These are phyloP conservation scores for Acacia acuminata DNA, from an alignment of 306 rosid genomes.

Conservation along the genomic window DNA sequence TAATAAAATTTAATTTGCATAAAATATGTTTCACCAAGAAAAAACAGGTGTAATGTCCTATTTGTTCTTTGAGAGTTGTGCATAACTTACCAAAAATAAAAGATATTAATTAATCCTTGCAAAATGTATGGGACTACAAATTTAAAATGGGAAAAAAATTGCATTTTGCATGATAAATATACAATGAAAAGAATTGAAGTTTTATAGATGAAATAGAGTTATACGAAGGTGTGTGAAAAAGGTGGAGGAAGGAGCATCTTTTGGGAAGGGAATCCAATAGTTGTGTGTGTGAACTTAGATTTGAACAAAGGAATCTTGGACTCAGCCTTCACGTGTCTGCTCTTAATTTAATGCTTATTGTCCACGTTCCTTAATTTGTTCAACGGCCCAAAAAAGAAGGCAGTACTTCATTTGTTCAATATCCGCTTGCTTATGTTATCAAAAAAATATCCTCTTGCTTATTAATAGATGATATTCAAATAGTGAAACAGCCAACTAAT, in stretches of 20 bases:
- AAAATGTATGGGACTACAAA: not conserved
- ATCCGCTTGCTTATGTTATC: too few relatives aligned
- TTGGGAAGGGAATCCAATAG: not conserved
- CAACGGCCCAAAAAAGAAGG: not conserved
- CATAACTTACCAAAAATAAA: too few relatives aligned
- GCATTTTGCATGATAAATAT: not conserved
- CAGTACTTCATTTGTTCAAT: not conserved
- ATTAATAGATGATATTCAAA: not conserved
- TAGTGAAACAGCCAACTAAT: not conserved
- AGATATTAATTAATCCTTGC: not conserved
- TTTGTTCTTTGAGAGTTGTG: not conserved
- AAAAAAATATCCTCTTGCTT: too few relatives aligned
- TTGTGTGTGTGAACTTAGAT: not conserved
- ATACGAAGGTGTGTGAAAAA: not conserved
- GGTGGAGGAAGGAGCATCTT: not conserved
- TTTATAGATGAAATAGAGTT: too few relatives aligned
- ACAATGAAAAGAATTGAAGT: too few relatives aligned
- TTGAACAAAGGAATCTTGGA: not conserved
- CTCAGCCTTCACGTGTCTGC: not conserved
- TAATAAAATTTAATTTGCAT: too few relatives aligned
- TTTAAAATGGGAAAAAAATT: too few relatives aligned
- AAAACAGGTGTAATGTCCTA: too few relatives aligned
- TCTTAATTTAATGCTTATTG: not conserved
- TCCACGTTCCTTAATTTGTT: not conserved
- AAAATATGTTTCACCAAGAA: too few relatives aligned